These are phyloP conservation scores for Camelina neglecta DNA, from an alignment of 345 rosid genomes.

Conservation along the genomic window DNA sequence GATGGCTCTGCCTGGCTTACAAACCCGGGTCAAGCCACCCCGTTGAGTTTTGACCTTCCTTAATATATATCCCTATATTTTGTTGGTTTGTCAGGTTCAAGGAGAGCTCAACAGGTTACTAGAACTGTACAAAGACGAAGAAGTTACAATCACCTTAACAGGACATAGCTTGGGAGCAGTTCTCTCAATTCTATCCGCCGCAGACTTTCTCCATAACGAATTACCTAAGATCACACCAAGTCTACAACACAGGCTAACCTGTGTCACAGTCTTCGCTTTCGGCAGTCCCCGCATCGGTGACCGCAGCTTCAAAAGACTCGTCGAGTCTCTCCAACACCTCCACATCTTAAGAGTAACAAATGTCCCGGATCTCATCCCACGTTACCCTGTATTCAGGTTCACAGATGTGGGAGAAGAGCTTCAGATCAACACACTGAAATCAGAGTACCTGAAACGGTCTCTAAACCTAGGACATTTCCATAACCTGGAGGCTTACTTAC, in stretches of 20 bases:
- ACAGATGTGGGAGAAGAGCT: constrained; percentile 48
- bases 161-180: constrained; percentile 72
- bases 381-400: constrained; percentile 38
- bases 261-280: constrained; percentile 51
- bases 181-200: constrained; percentile 56
- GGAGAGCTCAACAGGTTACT: constrained; percentile 50
- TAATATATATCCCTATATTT: neutral
- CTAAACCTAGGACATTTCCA: constrained; percentile 22
- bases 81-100: constrained; percentile 44
- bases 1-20: too few species aligned
- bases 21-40: neutral
- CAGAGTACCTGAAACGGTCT: constrained; percentile 45
- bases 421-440: constrained; percentile 47
- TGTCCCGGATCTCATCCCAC: constrained; percentile 45
- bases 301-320: constrained; percentile 40
- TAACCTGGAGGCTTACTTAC: constrained; percentile 50
- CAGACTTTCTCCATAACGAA: constrained; percentile 52
- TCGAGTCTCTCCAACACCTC: constrained; percentile 32
- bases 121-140: constrained; percentile 53
- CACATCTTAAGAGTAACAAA: constrained; percentile 48
- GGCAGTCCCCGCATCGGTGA: constrained; percentile 54
- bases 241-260: constrained; percentile 14
- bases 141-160: constrained; percentile 55
- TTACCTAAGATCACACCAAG: constrained; percentile 34
- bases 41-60: neutral